Conservation (phyloP, 495 filamentous ascomycete species). For the Lasiosphaeria miniovina region DNA sequence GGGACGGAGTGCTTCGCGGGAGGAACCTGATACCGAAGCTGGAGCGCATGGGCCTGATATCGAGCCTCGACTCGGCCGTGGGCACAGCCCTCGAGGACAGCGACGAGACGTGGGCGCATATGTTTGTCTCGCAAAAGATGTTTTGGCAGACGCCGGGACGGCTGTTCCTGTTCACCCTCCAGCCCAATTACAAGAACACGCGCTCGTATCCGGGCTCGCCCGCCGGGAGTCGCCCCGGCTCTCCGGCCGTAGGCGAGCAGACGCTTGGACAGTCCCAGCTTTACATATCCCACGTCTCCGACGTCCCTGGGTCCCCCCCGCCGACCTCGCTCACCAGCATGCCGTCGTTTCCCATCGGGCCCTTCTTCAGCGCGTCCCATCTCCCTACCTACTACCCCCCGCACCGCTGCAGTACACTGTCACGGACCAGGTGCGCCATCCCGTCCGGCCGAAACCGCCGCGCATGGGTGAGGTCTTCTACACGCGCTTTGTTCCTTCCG, state of each 20-base stretch:
- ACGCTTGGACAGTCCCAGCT: slow-evolving; percentile 9
- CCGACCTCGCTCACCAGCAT: slow-evolving; percentile 34
- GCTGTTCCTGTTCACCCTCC: slow-evolving; percentile 81
- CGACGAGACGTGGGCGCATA: slow-evolving; percentile 66
- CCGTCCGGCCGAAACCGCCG: slow-evolving; percentile 82
- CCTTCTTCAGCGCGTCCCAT: slow-evolving; percentile 74
- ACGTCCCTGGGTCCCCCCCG: slow-evolving; percentile 28
- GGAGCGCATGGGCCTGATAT: slow-evolving; percentile 86
- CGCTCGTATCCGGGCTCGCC: slow-evolving; percentile 60
- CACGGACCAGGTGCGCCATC: slow-evolving; percentile 78
- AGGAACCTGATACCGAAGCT: slow-evolving; percentile 82
- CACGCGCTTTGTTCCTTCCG: slow-evolving; percentile 75
- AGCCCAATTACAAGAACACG: slow-evolving; percentile 48
- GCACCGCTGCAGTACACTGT: slow-evolving; percentile 76
- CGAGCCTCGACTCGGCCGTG: slow-evolving; percentile 70
- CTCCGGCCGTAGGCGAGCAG: slow-evolving; percentile 50
- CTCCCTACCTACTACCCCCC: slow-evolving; percentile 90
- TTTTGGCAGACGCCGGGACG: slow-evolving; percentile 93
- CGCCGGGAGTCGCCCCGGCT: slow-evolving; percentile 50
- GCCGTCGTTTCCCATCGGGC: slow-evolving; percentile 49
- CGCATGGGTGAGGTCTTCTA: slow-evolving; percentile 88
- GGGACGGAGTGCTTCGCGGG: slow-evolving; percentile 82
- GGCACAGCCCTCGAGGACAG: slow-evolving; percentile 62
- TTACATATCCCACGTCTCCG: slow-evolving; percentile 23
- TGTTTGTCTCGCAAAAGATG: slow-evolving; percentile 74